These are phyloP conservation scores for Diplotaxis tenuifolia DNA, from an alignment of 345 rosid genomes.

Conservation along the genomic window DNA sequence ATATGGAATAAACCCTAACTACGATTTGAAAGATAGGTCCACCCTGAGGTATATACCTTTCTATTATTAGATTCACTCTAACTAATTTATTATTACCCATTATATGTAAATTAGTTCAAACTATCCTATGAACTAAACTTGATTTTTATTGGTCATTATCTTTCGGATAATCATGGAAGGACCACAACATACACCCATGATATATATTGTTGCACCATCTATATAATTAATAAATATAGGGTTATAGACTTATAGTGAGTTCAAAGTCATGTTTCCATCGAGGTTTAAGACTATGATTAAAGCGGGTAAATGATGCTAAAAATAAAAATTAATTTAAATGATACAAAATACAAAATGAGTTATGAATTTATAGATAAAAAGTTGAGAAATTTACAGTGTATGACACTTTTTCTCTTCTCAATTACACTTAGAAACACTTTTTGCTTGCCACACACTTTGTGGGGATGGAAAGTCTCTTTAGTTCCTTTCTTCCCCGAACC, in stretches of 20 bases:
- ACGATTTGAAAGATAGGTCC: conserved; percentile 32
- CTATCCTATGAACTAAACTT: conserved; percentile 17
- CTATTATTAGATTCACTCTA: conserved; percentile 30
- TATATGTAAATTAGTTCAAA: conserved; percentile 10
- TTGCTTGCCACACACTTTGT: too few species aligned
- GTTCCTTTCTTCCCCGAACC: too few species aligned
- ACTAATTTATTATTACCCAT: conserved; percentile 6
- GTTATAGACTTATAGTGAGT: conserved; percentile 10
- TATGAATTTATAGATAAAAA: not conserved
- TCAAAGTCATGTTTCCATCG: conserved; percentile 28
- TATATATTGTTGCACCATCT: conserved; percentile 11
- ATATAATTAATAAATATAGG: not conserved
- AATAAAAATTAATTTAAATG: not conserved
- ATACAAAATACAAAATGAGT: not conserved
- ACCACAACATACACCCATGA: conserved; percentile 33
- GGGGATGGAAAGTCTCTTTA: too few species aligned
- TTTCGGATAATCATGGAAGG: conserved; percentile 30
- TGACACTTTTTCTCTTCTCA: too few species aligned
- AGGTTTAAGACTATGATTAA: not conserved
- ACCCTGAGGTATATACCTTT: conserved; percentile 32
- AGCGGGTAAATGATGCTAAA: not conserved
- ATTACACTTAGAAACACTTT: too few species aligned
- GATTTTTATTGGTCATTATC: not conserved
- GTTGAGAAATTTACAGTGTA: too few species aligned
- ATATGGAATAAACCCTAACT: conserved; percentile 33